Evolutionary conservation across 495 filamentous ascomycete species (phyloP), one percentile per base, ranked within the genome.

Genomic region (Pyronema omphalodes): DNA sequence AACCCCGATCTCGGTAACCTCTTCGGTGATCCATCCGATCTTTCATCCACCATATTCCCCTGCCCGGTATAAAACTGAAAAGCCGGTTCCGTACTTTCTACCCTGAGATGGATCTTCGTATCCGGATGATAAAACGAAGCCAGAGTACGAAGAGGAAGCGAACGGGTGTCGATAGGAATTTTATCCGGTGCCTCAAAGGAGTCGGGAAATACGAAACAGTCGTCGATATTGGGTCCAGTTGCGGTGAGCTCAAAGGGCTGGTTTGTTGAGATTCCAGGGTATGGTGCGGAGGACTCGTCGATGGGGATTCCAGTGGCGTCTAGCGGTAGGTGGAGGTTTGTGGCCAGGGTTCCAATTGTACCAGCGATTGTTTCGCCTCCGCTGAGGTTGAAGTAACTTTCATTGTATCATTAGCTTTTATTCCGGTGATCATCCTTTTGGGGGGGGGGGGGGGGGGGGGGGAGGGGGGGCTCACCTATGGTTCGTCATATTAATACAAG

Each of bases 31-130:
- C 78, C 81, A 11, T 74, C 78, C 9, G 83, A 76, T 39, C 72
- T 78, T 0, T 54, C 63, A 7, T 29, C 80, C n/a, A 91, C 79
- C 58, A 88, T 71, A 58, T 91, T 84, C 59, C 77, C 79, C 60
- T 84, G 82, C 44, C 88, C 91, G 0, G 86, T 93, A 70, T 95
- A 95, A 70, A 93, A 93, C 67, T 94, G 88, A 75, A 94, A 95
- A 0, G 88, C 86, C 0, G 91, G 91, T 69, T 95, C 88, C 0
- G 88, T 95, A 69, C 82, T 88, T 60, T 77, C 69, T 7, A 93
- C 80, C 59, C 94, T 84, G 17, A 95, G 77, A 61, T 93, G 79
- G 56, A 94, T 71, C 44, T 77, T 76, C 15, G 80, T 78, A 5
- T 69, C 71, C 6, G 83, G 77, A 61, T 93, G 83, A 65, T 73